A percentile compares a stretch with the other conserved stretches of the same genome.
Conservation (phyloP, 352 stramenopile genomes). For the Phytophthora capsici region DNA sequence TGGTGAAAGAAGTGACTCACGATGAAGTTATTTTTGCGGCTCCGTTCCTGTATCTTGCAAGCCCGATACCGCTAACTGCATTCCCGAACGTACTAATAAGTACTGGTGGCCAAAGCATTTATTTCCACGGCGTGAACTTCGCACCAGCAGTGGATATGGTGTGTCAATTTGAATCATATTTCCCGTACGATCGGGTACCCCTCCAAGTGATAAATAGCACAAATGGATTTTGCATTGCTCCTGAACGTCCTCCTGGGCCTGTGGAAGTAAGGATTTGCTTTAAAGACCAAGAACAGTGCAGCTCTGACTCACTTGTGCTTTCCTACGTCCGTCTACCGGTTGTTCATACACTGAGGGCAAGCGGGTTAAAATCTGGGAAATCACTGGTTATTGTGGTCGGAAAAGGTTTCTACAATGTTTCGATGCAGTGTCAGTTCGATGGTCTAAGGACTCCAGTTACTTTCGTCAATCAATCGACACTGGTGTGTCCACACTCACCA, state of each 20-base stretch:
- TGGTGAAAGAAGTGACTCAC: constrained; percentile 38
- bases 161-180: constrained; percentile 33
- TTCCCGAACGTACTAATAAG: constrained; percentile 14
- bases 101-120: constrained; percentile 23
- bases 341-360: constrained; percentile 9
- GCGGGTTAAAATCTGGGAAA: not conserved
- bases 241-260: constrained; percentile 32
- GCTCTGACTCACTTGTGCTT: constrained; percentile 20
- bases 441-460: constrained; percentile 9
- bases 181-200: constrained; percentile 21
- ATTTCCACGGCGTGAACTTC: constrained; percentile 20
- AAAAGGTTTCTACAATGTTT: constrained; percentile 22
- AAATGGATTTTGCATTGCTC: constrained; percentile 36
- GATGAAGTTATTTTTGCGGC: constrained; percentile 26
- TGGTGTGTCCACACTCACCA: constrained; percentile 10
- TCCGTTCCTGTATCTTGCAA: constrained; percentile 32
- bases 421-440: constrained; percentile 26
- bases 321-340: constrained; percentile 18
- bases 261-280: constrained; percentile 46
- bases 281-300: constrained; percentile 21
- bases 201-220: constrained; percentile 41
- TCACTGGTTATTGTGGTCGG: constrained; percentile 11
- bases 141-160: constrained; percentile 5
- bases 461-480: constrained; percentile 22
- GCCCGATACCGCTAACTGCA: constrained; percentile 10